phyloP scores from a whole-genome alignment of 768 basidiomycete genomes.

The Psilocybe azurescens region DNA sequence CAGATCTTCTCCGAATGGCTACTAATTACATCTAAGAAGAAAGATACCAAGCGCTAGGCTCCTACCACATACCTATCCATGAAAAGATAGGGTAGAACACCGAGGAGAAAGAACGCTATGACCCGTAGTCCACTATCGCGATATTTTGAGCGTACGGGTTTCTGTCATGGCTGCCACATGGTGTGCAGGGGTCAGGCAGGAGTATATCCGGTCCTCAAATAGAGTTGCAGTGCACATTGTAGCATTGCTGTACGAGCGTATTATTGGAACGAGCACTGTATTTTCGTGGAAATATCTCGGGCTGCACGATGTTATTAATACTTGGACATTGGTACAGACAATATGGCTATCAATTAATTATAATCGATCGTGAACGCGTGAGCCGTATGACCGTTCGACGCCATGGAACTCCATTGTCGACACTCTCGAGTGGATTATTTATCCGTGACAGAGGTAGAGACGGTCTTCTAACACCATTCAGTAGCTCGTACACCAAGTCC shows the following conservation, averaged over 20 bases:
- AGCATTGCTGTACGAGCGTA: not conserved
- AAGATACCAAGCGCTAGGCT: not conserved
- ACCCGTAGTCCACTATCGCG: not conserved
- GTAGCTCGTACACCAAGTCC: not conserved
- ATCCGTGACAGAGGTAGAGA: not conserved
- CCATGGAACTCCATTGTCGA: not conserved
- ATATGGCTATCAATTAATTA: not conserved
- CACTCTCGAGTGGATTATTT: not conserved
- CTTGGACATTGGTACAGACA: not conserved
- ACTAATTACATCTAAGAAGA: not conserved
- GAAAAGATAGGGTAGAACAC: not conserved
- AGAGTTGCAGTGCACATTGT: not conserved
- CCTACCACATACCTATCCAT: not conserved
- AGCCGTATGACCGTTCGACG: not conserved
- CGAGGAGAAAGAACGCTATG: not conserved
- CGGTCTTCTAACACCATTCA: not conserved
- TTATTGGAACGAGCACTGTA: not conserved
- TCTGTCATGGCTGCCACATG: not conserved
- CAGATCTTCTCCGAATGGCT: constrained; percentile 3
- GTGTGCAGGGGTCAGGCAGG: not conserved
- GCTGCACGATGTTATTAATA: not conserved
- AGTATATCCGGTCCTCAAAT: not conserved
- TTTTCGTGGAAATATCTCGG: constrained; percentile 10
- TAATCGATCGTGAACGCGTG: not conserved
- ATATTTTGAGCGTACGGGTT: not conserved